Evolutionary conservation across 2,329 filamentous ascomycete genomes (phyloP), one percentile per base, ranked within the genome.

Genomic region (Chaetomium strumarium): DNA sequence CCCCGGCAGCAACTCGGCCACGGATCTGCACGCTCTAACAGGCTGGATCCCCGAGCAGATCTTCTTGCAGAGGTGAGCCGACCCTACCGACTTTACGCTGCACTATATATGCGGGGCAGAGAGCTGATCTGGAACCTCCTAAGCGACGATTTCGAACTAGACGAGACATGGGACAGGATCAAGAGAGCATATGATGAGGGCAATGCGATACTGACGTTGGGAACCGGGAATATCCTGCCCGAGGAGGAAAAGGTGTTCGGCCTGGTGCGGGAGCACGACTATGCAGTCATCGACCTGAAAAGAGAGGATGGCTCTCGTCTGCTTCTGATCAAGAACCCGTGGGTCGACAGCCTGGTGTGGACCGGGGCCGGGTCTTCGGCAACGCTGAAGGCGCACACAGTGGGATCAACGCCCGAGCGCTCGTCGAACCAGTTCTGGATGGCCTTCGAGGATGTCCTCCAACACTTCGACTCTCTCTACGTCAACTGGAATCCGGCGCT

Each of bases 41-140:
- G 92, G 93, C 30, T 99, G 93, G 93, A 90, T 99, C 46, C 93
- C 93, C 0, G 91, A 99, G 69, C 93, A 99, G 67, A 74, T 97
- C 1, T 96, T 96, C 62, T 74, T 97, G 1, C 90, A 96, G 64
- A 84, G 78, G 81, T 62, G 20, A 49, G 57, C 12, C 10, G 11
- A 8, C 34, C 34, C 14, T 14, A 13, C 10, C 3, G 33, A 33
- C 30, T 33, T 12, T 12, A 33, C 30, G 7, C 30, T 33, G 30
- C 30, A 16, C 14, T 29, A 13, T 10, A n/a, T 14, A 5, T 20
- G 13, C 30, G 33, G 12, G 9, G 12, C 19, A 7, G 11, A 5
- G 13, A 5, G 17, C 20, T 29, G 7, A 16, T 19, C 51, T 47
- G 36, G n/a, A 52, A 33, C 1, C 11, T 3, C 8, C 12, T 8